phyloP scores from a whole-genome alignment of 129 eudicot species.

The Daucus carota region DH1_v3.0 NC_030387.2:4101001-4101500 shows the following conservation, averaged over 20 bases:
- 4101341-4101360: conserved; percentile 26
- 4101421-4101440: conserved; percentile 94
- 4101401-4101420: conserved; percentile 86
- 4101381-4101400: conserved; percentile 75
- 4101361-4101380: conserved; percentile 48
- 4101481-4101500: conserved; percentile 89
- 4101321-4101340: conserved; percentile 12
- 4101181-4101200: conserved; percentile 23
- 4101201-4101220: conserved; percentile 24
- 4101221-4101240: conserved; percentile 16
- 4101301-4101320: conserved; percentile 75
- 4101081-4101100: not conserved
- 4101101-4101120: not conserved
- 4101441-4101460: conserved; percentile 83
- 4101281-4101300: conserved; percentile 63
- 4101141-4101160: not conserved
- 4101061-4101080: not conserved
- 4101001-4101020: not conserved
- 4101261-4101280: conserved; percentile 54
- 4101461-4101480: conserved; percentile 99
- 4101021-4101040: not conserved
- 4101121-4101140: not conserved
- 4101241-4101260: conserved; percentile 26
- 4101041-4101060: not conserved
- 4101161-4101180: not conserved